Conservation (phyloP, 1,284 basidiomycete genomes). For the Inonotus hispidus region DNA sequence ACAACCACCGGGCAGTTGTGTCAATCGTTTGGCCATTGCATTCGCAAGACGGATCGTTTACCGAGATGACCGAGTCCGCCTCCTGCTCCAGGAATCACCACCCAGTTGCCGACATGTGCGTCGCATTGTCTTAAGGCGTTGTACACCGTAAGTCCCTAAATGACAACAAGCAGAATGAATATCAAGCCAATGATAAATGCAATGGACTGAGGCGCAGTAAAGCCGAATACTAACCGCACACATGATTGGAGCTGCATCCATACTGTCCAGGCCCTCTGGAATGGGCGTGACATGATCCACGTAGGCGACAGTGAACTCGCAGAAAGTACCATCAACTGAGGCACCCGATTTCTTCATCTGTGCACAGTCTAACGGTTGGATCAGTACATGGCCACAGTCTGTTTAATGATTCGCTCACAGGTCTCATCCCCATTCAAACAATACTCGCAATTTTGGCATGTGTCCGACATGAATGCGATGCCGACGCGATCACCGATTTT, state of each 20-base stretch:
- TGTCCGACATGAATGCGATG: constrained; percentile 80
- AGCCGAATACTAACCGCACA: constrained; percentile 30
- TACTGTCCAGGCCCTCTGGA: constrained; percentile 41
- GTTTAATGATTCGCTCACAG: constrained; percentile 35
- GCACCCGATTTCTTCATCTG: constrained; percentile 58
- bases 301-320: constrained; percentile 70
- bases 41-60: neutral
- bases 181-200: neutral
- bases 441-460: constrained; percentile 65
- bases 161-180: neutral
- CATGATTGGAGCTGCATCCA: constrained; percentile 41
- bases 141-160: constrained; percentile 36
- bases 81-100: constrained; percentile 40
- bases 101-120: constrained; percentile 37
- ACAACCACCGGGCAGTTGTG: neutral
- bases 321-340: constrained; percentile 72
- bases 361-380: constrained; percentile 44
- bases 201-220: constrained; percentile 12
- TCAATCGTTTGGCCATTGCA: constrained; percentile 9
- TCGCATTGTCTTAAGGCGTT: constrained; percentile 40
- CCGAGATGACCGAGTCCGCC: constrained; percentile 24
- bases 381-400: neutral
- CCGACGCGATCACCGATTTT: constrained; percentile 80
- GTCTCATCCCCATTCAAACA: constrained; percentile 73
- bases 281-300: constrained; percentile 72